Evolutionary conservation across 805 yeast species (phyloP).

Genomic region (Wickerhamiella nectarea): DNA sequence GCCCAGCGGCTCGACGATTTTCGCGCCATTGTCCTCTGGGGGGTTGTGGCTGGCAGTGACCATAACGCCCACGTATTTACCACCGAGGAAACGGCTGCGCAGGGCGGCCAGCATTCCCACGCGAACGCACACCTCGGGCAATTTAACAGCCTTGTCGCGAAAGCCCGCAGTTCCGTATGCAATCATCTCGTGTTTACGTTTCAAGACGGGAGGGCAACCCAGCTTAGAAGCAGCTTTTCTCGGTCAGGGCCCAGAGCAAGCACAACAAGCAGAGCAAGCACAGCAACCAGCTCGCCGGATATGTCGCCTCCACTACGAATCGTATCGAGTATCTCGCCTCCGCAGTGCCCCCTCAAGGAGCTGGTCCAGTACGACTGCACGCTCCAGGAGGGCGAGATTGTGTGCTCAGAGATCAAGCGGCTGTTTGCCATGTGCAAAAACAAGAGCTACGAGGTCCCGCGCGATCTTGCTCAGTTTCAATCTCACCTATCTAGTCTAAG

Average conservation of each 20-base stretch:
- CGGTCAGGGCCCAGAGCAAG: too few relatives aligned
- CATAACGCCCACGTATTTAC: constrained; percentile 83
- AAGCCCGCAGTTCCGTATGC: constrained; percentile 97
- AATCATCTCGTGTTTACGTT: too few relatives aligned
- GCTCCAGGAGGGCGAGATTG: constrained; percentile 16
- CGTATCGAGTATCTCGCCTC: too few relatives aligned
- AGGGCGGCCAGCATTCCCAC: constrained; percentile 73
- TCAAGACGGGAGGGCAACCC: too few relatives aligned
- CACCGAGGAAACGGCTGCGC: constrained; percentile 57
- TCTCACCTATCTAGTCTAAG: background rate
- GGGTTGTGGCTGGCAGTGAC: constrained; percentile 94
- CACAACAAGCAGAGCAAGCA: too few relatives aligned
- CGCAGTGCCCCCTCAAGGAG: constrained; percentile 18
- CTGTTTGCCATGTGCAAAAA: constrained; percentile 17
- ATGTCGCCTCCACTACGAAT: background rate
- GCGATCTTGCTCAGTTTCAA: background rate
- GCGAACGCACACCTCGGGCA: constrained; percentile 73
- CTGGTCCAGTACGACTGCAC: constrained; percentile 23
- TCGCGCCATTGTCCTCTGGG: constrained; percentile 82
- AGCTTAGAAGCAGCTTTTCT: too few relatives aligned
- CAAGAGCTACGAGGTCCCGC: constrained; percentile 4
- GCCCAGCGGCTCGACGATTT: constrained; percentile 86
- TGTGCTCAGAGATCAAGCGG: constrained; percentile 22
- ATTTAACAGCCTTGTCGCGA: constrained; percentile 51
- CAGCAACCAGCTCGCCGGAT: too few relatives aligned